Base-by-base conservation (phyloP, 2,329 filamentous ascomycete genomes). In the Colletotrichum eremochloae region DNA sequence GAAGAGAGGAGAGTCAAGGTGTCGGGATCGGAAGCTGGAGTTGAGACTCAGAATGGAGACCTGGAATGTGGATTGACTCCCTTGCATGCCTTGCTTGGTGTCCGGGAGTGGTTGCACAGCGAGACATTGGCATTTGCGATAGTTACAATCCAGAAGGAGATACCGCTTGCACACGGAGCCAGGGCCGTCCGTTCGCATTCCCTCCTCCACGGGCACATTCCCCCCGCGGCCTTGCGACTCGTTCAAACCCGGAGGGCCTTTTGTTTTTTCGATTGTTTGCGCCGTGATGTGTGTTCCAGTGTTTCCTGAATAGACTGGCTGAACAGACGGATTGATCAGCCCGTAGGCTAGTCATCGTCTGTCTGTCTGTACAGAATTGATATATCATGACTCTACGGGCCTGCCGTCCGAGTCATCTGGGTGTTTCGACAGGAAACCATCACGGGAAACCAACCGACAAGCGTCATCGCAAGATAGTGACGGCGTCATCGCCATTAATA, bases 311-410 rank as follows among this genome's bases (percentile, higher is more conserved):
- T 40, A 61, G 40, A 46, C 8, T 44, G 56, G 15, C 12, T 20
- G 42, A 33, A 46, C 11, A 18, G n/a, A 48, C 44, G 14, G 58
- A 36, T n/a, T 9, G 24, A 36, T 46, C 6, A 15, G 33, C 31
- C 44, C 20, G n/a, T 24, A 48, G 11, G 20, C 20, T 6, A 12
- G 20, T 57, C 14, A n/a, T 50, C 52, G 31, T 48, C 24, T 63
- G 36, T 50, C 24, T 24, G 24, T 24, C 24, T 24, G 8, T 20
- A 68, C 62, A 44, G n/a, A 38, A 12, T 46, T n/a, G 18, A 3
- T 63, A 68, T 69, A 69, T 72, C 62, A 72, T 72, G 69, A 72
- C 69, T 72, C 69, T 64, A n/a, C 52, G 53, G 60, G 36, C 44
- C 66, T 57, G 38, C 31, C 15, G 53, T 55, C 48, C 69, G 69